Conservation (phyloP, 1,284 basidiomycete genomes). For the Pulveroboletus sp. region DNA sequence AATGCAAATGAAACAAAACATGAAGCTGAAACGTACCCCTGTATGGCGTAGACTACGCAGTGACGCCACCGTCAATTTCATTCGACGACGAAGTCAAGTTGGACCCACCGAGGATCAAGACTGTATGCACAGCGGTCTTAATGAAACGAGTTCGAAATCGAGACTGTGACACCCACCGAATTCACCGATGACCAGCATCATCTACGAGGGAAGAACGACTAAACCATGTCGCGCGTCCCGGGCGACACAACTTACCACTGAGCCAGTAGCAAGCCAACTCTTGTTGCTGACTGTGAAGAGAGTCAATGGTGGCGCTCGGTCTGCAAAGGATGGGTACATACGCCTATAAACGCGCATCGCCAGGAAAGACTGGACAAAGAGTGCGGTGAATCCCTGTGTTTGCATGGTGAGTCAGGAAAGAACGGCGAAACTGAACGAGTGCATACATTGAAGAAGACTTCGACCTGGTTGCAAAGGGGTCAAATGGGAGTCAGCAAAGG, state of each 20-base stretch:
- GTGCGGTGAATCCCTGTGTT: slow-evolving; percentile 38
- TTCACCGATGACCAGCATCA: slow-evolving; percentile 48
- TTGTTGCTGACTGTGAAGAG: slow-evolving; percentile 34
- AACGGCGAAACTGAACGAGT: neutral
- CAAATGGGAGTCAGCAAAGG: neutral
- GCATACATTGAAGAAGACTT: slow-evolving; percentile 42
- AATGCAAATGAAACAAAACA: neutral
- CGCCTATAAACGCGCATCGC: slow-evolving; percentile 36
- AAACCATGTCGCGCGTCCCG: neutral
- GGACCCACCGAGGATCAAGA: slow-evolving; percentile 27
- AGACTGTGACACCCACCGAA: slow-evolving; percentile 45
- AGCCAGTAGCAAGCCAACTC: slow-evolving; percentile 26
- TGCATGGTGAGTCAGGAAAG: slow-evolving; percentile 4
- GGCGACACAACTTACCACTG: slow-evolving; percentile 22
- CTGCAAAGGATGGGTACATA: slow-evolving; percentile 12
- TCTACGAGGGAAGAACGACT: slow-evolving; percentile 15
- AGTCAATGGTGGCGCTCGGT: neutral
- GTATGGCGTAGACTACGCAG: slow-evolving; percentile 39
- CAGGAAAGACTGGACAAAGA: slow-evolving; percentile 42
- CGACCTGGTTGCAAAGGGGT: slow-evolving; percentile 28
- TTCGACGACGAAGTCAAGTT: neutral
- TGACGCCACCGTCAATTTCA: neutral
- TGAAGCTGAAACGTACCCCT: slow-evolving; percentile 39
- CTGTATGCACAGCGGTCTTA: slow-evolving; percentile 14
- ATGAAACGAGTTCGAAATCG: neutral